Conservation (phyloP, 305 asterid species). For the Andrographis paniculata region DNA sequence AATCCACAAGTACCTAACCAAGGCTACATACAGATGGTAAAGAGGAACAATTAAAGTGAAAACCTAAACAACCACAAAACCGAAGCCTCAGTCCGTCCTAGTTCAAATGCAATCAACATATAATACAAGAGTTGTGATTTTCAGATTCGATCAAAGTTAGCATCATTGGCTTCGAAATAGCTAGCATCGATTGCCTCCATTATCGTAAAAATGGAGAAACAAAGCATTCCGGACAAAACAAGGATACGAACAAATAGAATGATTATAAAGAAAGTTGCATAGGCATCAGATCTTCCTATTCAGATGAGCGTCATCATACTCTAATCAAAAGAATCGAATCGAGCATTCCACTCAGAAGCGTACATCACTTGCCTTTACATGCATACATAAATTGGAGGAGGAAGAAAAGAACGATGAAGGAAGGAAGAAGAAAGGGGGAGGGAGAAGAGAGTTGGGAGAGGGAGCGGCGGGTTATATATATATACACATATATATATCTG, state of each 20-base stretch:
- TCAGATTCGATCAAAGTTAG: slow-evolving; percentile 22
- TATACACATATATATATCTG: too few species aligned
- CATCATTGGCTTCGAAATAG: slow-evolving; percentile 37
- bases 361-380: slow-evolving; percentile 51
- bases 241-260: neutral
- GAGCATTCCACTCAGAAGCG: slow-evolving; percentile 41
- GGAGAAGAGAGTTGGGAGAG: too few species aligned
- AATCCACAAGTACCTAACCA: neutral
- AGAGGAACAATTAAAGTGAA: neutral
- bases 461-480: too few species aligned
- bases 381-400: too few species aligned
- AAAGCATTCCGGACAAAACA: neutral
- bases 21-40: neutral
- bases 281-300: slow-evolving; percentile 94
- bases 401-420: too few species aligned
- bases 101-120: slow-evolving; percentile 32
- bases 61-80: too few species aligned
- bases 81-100: slow-evolving; percentile 75
- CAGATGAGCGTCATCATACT: slow-evolving; percentile 51
- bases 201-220: neutral
- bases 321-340: slow-evolving; percentile 17
- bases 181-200: neutral
- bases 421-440: too few species aligned
- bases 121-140: slow-evolving; percentile 7
- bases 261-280: neutral